Conservation (phyloP, 2,329 filamentous ascomycete species). For the Fusarium abutilonis region DNA sequence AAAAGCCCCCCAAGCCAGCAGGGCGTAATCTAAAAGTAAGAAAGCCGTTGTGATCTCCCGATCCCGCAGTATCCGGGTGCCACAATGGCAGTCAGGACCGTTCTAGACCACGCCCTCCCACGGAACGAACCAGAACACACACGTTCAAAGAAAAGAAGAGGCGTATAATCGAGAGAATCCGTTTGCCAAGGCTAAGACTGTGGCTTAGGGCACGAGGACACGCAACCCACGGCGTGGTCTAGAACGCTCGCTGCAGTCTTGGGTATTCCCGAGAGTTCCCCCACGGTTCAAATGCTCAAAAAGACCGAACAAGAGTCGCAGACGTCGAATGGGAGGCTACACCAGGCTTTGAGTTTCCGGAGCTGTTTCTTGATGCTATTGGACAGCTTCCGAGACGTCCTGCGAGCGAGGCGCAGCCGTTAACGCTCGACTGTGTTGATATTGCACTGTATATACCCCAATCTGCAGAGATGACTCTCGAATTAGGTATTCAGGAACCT, state of each 20-base stretch:
- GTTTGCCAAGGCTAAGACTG: constrained; percentile 19
- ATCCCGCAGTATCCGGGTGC: constrained; percentile 32
- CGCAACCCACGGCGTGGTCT: constrained; percentile 13
- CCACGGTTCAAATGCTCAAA: neutral
- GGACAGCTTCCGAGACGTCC: neutral
- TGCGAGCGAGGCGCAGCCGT: constrained; percentile 2
- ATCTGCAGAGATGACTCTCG: neutral
- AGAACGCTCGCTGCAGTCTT: constrained; percentile 18
- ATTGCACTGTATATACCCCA: constrained; percentile 3
- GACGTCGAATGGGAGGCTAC: constrained; percentile 4
- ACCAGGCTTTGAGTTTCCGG: constrained; percentile 7
- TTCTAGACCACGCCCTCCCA: constrained; percentile 27
- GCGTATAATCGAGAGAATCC: neutral
- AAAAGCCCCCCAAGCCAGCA: neutral
- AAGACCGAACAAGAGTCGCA: neutral
- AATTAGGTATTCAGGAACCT: constrained; percentile 25
- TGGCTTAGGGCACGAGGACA: constrained; percentile 42
- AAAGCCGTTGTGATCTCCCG: constrained; percentile 22
- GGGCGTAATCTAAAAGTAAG: neutral
- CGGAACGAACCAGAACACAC: neutral
- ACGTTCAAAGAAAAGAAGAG: neutral
- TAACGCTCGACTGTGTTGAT: constrained; percentile 1
- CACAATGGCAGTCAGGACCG: constrained; percentile 17
- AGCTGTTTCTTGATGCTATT: constrained; percentile 8
- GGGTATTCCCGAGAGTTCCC: constrained; percentile 44